These are phyloP conservation scores for Blastobotrys robertii DNA, from an alignment of 805 yeast genomes.

Conservation along the genomic window DNA sequence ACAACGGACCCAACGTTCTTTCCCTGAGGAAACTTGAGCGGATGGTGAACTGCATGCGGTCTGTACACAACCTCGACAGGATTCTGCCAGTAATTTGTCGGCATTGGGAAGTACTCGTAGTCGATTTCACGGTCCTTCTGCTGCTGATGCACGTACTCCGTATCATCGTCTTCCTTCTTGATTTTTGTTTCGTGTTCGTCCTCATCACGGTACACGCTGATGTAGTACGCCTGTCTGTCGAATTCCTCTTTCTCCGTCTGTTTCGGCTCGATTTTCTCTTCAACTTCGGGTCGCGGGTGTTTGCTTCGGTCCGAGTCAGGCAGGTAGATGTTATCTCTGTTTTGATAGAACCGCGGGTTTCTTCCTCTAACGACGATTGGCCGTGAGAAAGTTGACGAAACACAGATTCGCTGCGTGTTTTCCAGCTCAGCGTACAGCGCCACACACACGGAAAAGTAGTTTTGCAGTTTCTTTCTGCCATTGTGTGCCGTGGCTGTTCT, in stretches of 20 bases:
- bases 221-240: background rate
- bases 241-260: background rate
- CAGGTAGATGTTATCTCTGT: conserved; percentile 41
- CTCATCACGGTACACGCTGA: background rate
- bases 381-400: conserved; percentile 23
- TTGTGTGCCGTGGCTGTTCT: conserved; percentile 27
- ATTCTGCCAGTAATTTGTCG: conserved; percentile 41
- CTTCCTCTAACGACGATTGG: conserved; percentile 53
- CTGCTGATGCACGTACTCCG: conserved; percentile 1
- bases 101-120: conserved; percentile 44
- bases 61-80: conserved; percentile 48
- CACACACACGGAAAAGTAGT: conserved; percentile 16
- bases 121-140: conserved; percentile 13
- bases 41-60: conserved; percentile 46
- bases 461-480: conserved; percentile 21
- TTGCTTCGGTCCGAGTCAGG: conserved; percentile 13
- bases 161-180: background rate
- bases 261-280: background rate
- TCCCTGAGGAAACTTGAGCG: conserved; percentile 17
- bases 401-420: conserved; percentile 16
- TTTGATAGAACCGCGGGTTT: conserved; percentile 51
- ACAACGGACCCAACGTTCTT: conserved; percentile 6
- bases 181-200: background rate
- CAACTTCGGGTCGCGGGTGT: background rate
- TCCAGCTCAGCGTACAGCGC: conserved; percentile 20